These are phyloP conservation scores for Raffaelea albimanens DNA, from an alignment of 2,329 filamentous ascomycete genomes.

Conservation along the genomic window DNA sequence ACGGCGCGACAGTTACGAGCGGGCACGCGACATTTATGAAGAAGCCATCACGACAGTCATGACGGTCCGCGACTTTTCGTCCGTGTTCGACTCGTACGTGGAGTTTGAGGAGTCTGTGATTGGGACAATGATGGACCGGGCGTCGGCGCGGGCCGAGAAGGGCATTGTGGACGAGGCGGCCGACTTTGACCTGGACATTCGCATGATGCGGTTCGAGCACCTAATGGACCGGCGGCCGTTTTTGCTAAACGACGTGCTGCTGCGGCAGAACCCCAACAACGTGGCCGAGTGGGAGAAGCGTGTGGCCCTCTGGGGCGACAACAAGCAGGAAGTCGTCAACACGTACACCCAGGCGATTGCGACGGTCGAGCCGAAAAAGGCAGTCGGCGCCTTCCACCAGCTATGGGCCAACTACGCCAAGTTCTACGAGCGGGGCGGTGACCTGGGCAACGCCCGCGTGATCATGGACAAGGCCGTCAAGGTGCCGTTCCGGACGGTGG, in stretches of 20 bases:
- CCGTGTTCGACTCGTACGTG: conserved; percentile 91
- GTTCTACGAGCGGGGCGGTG: conserved; percentile 84
- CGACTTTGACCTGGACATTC: conserved; percentile 89
- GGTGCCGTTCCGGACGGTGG: conserved; percentile 95
- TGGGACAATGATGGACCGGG: conserved; percentile 80
- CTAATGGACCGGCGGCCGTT: conserved; percentile 96
- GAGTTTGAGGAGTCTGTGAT: conserved; percentile 98
- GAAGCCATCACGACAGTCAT: conserved; percentile 96
- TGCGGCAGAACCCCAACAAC: conserved; percentile 93
- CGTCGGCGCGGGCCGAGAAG: conserved; percentile 69
- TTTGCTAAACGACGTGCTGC: conserved; percentile 86
- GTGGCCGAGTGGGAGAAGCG: conserved; percentile 96
- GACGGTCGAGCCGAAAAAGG: conserved; percentile 88
- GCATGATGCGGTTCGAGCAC: conserved; percentile 97
- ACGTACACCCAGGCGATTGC: conserved; percentile 93
- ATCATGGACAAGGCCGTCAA: conserved; percentile 98
- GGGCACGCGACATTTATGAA: conserved; percentile 86
- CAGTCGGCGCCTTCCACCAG: conserved; percentile 84
- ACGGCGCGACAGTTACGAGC: conserved; percentile 83
- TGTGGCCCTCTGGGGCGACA: conserved; percentile 90
- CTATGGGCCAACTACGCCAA: conserved; percentile 96
- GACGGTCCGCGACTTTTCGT: conserved; percentile 94
- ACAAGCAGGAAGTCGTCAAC: conserved; percentile 81
- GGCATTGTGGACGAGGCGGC: conserved; percentile 70
- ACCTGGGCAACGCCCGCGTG: conserved; percentile 73